A percentile compares a stretch with the other conserved stretches of the same genome.
phyloP scores from a whole-genome alignment of 306 rosid species.

The Pachyrhizus erosus region DNA sequence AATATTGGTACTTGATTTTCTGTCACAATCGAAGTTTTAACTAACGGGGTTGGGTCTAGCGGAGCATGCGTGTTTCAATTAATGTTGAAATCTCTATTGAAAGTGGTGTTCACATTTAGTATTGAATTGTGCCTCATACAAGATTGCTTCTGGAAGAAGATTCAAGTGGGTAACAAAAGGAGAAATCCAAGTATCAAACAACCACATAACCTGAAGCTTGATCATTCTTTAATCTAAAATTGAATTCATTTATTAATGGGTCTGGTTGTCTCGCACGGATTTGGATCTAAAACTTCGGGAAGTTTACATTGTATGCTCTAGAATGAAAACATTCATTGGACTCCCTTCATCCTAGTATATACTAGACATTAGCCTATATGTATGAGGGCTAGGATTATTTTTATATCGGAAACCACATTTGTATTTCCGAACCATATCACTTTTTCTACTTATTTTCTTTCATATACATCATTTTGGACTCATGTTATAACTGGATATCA shows the following conservation, averaged over 20 bases:
- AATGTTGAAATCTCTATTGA: too few species aligned
- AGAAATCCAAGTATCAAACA: not conserved
- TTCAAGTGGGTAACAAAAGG: too few species aligned
- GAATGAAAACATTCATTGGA: not conserved
- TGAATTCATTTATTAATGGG: not conserved
- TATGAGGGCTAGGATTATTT: not conserved
- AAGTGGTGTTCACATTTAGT: too few species aligned
- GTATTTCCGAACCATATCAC: not conserved
- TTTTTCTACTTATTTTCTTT: not conserved
- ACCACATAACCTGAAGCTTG: not conserved
- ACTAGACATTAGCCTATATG: not conserved
- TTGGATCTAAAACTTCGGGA: not conserved
- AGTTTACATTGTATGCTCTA: not conserved
- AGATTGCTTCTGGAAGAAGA: too few species aligned
- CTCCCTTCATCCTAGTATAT: not conserved
- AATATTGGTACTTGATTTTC: not conserved
- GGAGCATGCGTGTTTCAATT: too few species aligned
- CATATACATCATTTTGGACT: not conserved
- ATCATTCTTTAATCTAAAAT: not conserved
- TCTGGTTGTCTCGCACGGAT: slow-evolving; percentile 11
- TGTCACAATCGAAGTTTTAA: too few species aligned
- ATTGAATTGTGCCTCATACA: not conserved
- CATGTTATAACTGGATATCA: not conserved
- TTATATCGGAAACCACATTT: not conserved
- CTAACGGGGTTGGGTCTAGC: too few species aligned